A percentile compares a stretch with the other conserved stretches of the same genome.
These are phyloP conservation scores for Botrytis elliptica DNA, from an alignment of 2,329 filamentous ascomycete genomes.

Conservation along the genomic window DNA sequence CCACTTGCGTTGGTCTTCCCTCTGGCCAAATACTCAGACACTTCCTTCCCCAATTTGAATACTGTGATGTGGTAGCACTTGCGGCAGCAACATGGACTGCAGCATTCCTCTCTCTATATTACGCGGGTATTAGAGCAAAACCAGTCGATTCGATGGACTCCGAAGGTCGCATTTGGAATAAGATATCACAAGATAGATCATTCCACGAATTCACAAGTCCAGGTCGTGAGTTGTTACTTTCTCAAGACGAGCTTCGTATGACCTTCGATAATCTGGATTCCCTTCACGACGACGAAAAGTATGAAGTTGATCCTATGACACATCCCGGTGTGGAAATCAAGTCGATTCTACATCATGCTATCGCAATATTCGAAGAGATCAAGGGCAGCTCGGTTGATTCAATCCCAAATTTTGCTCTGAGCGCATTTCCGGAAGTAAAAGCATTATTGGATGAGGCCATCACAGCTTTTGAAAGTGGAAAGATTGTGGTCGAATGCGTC, in stretches of 20 bases:
- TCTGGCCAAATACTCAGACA: slow-evolving; percentile 47
- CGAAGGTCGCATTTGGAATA: slow-evolving; percentile 9
- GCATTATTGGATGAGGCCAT: slow-evolving; percentile 36
- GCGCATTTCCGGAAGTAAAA: slow-evolving; percentile 47
- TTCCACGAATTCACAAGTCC: slow-evolving; percentile 20
- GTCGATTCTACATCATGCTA: slow-evolving; percentile 17
- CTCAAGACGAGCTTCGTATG: slow-evolving; percentile 19
- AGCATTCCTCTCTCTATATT: slow-evolving; percentile 40
- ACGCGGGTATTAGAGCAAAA: slow-evolving; percentile 17
- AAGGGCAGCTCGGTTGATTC: slow-evolving; percentile 18
- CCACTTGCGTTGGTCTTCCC: slow-evolving; percentile 47
- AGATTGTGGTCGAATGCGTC: slow-evolving; percentile 32
- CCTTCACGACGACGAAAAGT: slow-evolving; percentile 17
- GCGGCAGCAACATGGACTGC: slow-evolving; percentile 51
- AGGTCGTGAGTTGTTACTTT: slow-evolving; percentile 16
- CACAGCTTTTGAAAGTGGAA: slow-evolving; percentile 29
- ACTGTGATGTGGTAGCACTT: slow-evolving; percentile 49
- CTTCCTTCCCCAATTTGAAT: slow-evolving; percentile 44
- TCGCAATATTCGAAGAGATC: slow-evolving; percentile 14
- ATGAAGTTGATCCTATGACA: slow-evolving; percentile 12
- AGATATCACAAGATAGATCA: slow-evolving; percentile 16
- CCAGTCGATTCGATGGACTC: slow-evolving; percentile 3
- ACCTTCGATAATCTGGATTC: slow-evolving; percentile 16
- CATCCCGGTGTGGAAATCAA: slow-evolving; percentile 19
- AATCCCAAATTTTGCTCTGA: slow-evolving; percentile 31